phyloP scores from a whole-genome alignment of 768 basidiomycete genomes.

The Agrocybe chaxingu region DNA sequence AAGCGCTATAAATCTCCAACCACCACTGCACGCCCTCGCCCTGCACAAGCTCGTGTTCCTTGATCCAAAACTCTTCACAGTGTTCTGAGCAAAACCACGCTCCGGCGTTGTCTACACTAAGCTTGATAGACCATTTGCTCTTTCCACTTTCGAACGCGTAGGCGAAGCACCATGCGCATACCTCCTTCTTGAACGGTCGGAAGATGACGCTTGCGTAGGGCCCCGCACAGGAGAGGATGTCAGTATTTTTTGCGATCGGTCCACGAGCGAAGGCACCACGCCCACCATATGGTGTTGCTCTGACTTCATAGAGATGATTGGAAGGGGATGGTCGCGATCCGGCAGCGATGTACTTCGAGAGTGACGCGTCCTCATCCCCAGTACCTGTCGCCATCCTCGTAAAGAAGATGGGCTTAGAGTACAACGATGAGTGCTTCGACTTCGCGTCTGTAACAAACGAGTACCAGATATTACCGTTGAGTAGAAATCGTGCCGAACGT shows the following conservation, averaged over 20 bases:
- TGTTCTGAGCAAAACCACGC: slow-evolving; percentile 55
- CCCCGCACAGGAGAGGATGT: slow-evolving; percentile 38
- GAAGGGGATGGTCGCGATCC: background rate
- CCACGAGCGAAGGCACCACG: slow-evolving; percentile 48
- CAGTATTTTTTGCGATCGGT: slow-evolving; percentile 38
- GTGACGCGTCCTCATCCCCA: no score
- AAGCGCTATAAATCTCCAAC: slow-evolving; percentile 11
- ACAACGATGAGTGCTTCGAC: no score
- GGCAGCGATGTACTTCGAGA: background rate
- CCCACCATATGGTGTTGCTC: slow-evolving; percentile 43
- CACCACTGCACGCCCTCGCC: slow-evolving; percentile 17
- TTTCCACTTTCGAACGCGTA: slow-evolving; percentile 52
- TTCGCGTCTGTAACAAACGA: no score
- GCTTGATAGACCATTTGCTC: slow-evolving; percentile 39
- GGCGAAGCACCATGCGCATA: slow-evolving; percentile 62
- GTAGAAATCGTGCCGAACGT: no score
- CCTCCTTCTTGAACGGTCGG: slow-evolving; percentile 63
- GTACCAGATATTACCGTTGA: no score
- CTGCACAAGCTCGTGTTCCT: slow-evolving; percentile 17
- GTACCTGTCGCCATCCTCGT: no score
- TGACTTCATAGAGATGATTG: slow-evolving; percentile 19
- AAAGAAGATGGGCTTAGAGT: no score
- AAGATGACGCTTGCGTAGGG: slow-evolving; percentile 60
- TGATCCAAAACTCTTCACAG: slow-evolving; percentile 45
- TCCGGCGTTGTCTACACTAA: slow-evolving; percentile 27